Base-by-base conservation (phyloP, 495 filamentous ascomycete genomes). In the Astrocystis sublimbata region DNA sequence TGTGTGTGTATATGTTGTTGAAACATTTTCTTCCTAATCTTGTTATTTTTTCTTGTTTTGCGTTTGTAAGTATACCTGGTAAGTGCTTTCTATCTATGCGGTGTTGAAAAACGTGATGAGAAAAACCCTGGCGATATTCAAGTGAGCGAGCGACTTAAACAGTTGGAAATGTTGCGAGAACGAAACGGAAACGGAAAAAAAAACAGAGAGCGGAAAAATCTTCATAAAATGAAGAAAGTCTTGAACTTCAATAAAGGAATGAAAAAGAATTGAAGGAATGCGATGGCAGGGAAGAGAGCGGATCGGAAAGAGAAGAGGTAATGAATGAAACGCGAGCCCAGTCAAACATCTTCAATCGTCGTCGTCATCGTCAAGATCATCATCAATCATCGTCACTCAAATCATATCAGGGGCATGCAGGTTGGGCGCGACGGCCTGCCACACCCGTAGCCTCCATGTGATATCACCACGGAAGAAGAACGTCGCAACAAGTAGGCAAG, bases 51-150 rank as follows among this genome's bases (percentile, higher is more conserved):
- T 5, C 8, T 6, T 9, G 42, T 46, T 7, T 23, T n/a, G 19
- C n/a, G n/a, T n/a, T n/a, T n/a, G n/a, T n/a, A n/a, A n/a, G n/a
- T n/a, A n/a, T n/a, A n/a, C n/a, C n/a, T n/a, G n/a, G n/a, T n/a
- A n/a, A n/a, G n/a, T n/a, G n/a, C n/a, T n/a, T n/a, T n/a, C n/a
- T n/a, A n/a, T n/a, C n/a, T n/a, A n/a, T n/a, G n/a, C n/a, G 30
- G 46, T 46, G 49, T 51, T 46, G 46, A 61, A n/a, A n/a, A n/a
- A 61, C 46, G 58, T 51, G 61, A 46, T n/a, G n/a, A 23, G 47
- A 24, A 59, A 24, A 59, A 45, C 40, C 28, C 60, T 62, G 9
- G 42, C 10, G 41, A n/a, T 17, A 3, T 49, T 47, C 23, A 38
- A 62, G 50, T 56, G 51, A 55, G 60, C 60, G 51, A 54, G 49